A percentile compares a stretch with the other conserved stretches of the same genome.
phyloP scores from a whole-genome alignment of 1,284 basidiomycete genomes.

The Somion occarium region DNA sequence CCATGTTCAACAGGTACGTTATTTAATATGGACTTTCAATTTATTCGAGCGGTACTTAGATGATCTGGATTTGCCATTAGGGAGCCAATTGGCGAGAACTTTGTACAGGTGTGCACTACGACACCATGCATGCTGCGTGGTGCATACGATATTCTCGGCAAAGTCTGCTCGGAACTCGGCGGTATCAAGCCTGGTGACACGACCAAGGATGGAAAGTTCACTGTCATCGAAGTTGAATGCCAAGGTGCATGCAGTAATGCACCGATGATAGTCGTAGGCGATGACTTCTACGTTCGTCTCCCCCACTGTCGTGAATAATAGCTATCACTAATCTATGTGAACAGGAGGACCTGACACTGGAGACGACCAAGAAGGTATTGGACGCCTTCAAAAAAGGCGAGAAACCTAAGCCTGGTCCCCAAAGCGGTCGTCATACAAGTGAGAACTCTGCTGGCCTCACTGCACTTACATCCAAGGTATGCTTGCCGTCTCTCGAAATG shows the following conservation, averaged over 20 bases:
- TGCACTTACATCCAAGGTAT: constrained; percentile 75
- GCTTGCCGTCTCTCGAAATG: not conserved
- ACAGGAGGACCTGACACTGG: constrained; percentile 95
- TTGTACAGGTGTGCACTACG: constrained; percentile 98
- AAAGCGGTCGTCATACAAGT: constrained; percentile 79
- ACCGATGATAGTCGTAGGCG: constrained; percentile 97
- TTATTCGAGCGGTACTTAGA: too few relatives aligned
- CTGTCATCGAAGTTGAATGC: constrained; percentile 97
- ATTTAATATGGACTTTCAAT: not conserved
- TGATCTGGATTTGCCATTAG: constrained; percentile 41
- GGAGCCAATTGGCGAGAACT: constrained; percentile 92
- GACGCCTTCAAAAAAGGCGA: constrained; percentile 83
- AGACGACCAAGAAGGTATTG: constrained; percentile 84
- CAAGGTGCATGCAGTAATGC: constrained; percentile 98
- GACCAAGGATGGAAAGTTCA: constrained; percentile 95
- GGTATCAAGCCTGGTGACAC: constrained; percentile 87
- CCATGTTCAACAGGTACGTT: constrained; percentile 93
- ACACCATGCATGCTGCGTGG: constrained; percentile 98
- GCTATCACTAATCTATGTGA: constrained; percentile 3
- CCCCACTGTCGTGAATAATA: not conserved
- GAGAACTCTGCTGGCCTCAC: constrained; percentile 92
- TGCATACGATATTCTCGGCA: constrained; percentile 84
- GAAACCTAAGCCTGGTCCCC: constrained; percentile 90
- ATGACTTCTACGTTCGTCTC: constrained; percentile 87
- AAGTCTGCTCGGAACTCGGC: constrained; percentile 81